Conservation (phyloP, 345 rosid genomes). For the Acer negundo region DNA sequence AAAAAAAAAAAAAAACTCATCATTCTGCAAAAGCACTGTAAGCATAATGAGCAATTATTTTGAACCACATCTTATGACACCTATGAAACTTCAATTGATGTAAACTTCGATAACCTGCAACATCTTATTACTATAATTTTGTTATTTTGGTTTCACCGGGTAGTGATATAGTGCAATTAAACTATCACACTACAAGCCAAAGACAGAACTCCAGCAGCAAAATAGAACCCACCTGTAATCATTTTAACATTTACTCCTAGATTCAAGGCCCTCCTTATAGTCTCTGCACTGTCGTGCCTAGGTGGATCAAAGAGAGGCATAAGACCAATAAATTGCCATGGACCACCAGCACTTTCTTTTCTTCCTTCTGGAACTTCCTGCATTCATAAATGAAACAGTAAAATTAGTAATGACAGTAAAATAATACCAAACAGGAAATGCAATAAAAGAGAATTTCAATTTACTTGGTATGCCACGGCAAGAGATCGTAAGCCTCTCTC, state of each 20-base stretch:
- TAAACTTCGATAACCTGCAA: not conserved
- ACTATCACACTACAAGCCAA: conserved; percentile 6
- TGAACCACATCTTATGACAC: not conserved
- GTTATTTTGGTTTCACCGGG: not conserved
- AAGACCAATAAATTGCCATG: conserved; percentile 95
- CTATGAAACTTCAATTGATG: not conserved
- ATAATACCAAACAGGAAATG: not conserved
- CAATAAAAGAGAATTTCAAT: conserved; percentile 4
- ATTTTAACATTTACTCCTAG: conserved; percentile 98
- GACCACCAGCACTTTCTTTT: conserved; percentile 91
- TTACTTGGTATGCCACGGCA: conserved; percentile 96
- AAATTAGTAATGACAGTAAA: not conserved
- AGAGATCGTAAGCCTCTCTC: conserved; percentile 95
- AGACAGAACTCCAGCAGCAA: conserved; percentile 20
- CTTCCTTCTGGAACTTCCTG: conserved; percentile 95
- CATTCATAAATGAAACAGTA: conserved; percentile 16
- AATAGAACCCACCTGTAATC: conserved; percentile 73
- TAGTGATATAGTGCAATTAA: not conserved
- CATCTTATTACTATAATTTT: not conserved
- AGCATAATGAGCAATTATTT: not conserved
- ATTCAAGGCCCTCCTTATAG: conserved; percentile 88
- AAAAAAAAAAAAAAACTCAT: not conserved
- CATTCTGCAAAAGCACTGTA: conserved; percentile 6
- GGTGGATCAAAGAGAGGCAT: conserved; percentile 99
- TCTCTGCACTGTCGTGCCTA: conserved; percentile 98